Evolutionary conservation across 139 green algal genomes (phyloP).

Genomic region (Desmodesmus armatus): DNA sequence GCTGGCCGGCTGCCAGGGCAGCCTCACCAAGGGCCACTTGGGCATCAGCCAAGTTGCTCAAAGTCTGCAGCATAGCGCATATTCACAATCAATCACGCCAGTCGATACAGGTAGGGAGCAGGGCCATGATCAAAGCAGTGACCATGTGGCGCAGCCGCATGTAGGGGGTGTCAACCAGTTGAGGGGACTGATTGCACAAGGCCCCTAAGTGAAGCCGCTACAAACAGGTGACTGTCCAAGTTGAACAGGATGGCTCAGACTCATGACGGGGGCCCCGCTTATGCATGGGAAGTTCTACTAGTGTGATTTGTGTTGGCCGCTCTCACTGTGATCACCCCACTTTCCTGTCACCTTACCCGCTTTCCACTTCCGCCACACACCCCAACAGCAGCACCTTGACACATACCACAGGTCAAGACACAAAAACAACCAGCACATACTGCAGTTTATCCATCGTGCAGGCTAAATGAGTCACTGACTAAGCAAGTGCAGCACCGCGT

Average conservation of each 20-base stretch:
- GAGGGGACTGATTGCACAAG: not conserved
- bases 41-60: conserved; percentile 74
- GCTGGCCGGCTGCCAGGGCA: not conserved
- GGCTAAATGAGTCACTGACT: not conserved
- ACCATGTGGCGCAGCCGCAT: not conserved
- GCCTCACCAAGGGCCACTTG: conserved; percentile 63
- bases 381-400: too few species aligned
- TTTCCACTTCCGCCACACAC: too few species aligned
- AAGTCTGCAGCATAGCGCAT: conserved; percentile 33
- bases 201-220: not conserved
- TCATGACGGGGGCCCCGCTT: too few species aligned
- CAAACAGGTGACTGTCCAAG: not conserved
- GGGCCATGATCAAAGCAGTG: not conserved
- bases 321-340: too few species aligned
- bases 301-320: too few species aligned
- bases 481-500: not conserved
- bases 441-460: not conserved
- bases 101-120: not conserved
- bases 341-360: too few species aligned
- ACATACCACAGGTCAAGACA: not conserved
- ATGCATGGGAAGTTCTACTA: too few species aligned
- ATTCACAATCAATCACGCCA: not conserved
- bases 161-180: not conserved
- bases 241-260: too few species aligned
- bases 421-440: not conserved